Base-by-base conservation (phyloP, 1,139 yeast genomes). In the Yamadazyma sp. region DNA sequence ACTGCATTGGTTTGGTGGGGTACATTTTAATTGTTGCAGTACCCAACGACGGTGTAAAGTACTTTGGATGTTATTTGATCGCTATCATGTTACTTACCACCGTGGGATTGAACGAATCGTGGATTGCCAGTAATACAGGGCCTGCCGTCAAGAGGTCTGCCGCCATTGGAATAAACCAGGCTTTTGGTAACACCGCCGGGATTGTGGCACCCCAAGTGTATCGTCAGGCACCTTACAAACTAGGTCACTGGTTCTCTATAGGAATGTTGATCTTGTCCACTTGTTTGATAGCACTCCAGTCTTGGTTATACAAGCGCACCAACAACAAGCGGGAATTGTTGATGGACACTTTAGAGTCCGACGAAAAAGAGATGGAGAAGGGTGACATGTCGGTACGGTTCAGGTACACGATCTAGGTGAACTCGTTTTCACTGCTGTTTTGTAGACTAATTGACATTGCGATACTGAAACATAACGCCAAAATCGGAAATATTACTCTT, bases 141-240 rank as follows among this genome's bases (percentile, higher is more conserved):
- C 74, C 74, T 20, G 65, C 66, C 40, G 72, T 62, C 49, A 69
- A 70, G 44, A 64, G 77, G 48, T 72, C 77, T 5, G 62, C 75
- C 0, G 65, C 73, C 8, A 56, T 72, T 33, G 78, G 74, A 10
- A 52, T 64, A 39, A 70, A 71, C 42, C 66, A 72, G 36, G 62
- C 73, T 7, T 52, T 70, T 29, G 79, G 78, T 15, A 69, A 73
- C 33, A 50, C 64, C 17, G 64, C 77, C 3, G 79, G 79, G 45
- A 65, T 66, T 16, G 59, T 73, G n/a, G 65, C 73, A 6, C 75
- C 75, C 23, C 77, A 73, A 48, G 64, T 72, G 44, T 50, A 66
- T 58, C 46, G 73, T 29, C 44, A 47, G 15, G 54, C 72, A 2
- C 69, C 71, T 9, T 69, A 64, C 44, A 46, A 42, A 5, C 49